Percentiles rank a stretch among this genome's conserved stretches.
Evolutionary conservation across 2,329 filamentous ascomycete species (phyloP).

Genomic region (Ophiobolus disseminans): DNA sequence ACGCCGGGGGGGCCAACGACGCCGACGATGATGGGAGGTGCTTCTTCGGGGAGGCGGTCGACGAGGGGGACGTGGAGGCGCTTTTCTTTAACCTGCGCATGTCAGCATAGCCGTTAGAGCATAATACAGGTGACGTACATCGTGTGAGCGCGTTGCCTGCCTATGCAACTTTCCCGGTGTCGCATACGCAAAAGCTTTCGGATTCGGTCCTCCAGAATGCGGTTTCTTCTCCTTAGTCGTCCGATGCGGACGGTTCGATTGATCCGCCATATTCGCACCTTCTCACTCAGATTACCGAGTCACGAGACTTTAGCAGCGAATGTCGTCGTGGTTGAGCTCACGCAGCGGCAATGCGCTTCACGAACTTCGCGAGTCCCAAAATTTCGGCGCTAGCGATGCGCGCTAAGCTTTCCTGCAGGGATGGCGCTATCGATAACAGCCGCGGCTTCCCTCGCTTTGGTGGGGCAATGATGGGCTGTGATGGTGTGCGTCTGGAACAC

Average conservation of each 20-base stretch:
- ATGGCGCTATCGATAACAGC: slow-evolving; percentile 45
- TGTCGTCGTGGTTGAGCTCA: not conserved
- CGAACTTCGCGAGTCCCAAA: slow-evolving; percentile 26
- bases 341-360: slow-evolving; percentile 6
- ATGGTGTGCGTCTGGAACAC: slow-evolving; percentile 8
- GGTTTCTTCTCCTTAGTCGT: slow-evolving; percentile 90
- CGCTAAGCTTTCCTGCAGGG: slow-evolving; percentile 37
- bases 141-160: slow-evolving; percentile 74
- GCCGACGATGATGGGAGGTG: slow-evolving; percentile 88
- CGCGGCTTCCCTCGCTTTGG: slow-evolving; percentile 15
- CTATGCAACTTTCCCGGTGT: slow-evolving; percentile 81
- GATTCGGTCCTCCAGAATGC: slow-evolving; percentile 73
- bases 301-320: too few species aligned
- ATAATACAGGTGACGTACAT: slow-evolving; percentile 57
- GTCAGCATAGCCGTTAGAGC: slow-evolving; percentile 11
- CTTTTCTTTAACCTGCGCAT: slow-evolving; percentile 83
- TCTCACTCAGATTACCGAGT: too few species aligned
- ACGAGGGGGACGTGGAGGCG: slow-evolving; percentile 94
- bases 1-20: slow-evolving; percentile 94
- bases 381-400: slow-evolving; percentile 41
- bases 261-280: slow-evolving; percentile 63
- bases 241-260: slow-evolving; percentile 84
- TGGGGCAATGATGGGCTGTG: slow-evolving; percentile 18
- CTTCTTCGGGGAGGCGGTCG: slow-evolving; percentile 93
- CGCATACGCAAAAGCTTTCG: slow-evolving; percentile 87